Percentiles rank a stretch among this genome's conserved stretches.
Evolutionary conservation across 495 filamentous ascomycete species (phyloP).

Genomic region (Penicillium desertorum): DNA sequence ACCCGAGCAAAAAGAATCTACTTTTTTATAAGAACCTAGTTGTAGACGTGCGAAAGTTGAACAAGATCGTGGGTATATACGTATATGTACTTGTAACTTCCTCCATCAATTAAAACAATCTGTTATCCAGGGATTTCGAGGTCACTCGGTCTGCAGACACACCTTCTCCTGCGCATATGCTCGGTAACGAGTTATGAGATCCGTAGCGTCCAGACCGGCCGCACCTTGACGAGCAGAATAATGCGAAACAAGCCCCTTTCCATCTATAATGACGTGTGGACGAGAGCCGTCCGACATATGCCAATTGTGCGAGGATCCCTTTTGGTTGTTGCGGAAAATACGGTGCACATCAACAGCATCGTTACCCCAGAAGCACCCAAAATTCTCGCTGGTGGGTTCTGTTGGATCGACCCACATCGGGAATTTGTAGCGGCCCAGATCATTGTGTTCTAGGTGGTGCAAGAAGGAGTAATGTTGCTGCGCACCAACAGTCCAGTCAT

Average conservation of each 20-base stretch:
- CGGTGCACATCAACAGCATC: conserved; percentile 31
- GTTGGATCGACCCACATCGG: conserved; percentile 49
- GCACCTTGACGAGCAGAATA: conserved; percentile 40
- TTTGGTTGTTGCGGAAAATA: conserved; percentile 13
- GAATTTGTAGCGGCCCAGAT: conserved; percentile 52
- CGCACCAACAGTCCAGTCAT: conserved; percentile 51
- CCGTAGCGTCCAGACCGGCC: conserved; percentile 47
- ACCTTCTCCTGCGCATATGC: conserved; percentile 52
- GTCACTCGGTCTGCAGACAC: conserved; percentile 26
- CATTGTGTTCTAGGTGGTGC: conserved; percentile 47
- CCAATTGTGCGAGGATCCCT: conserved; percentile 5
- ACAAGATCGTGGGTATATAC: conserved; percentile 12
- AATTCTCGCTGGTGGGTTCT: conserved; percentile 44
- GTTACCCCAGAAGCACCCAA: conserved; percentile 49
- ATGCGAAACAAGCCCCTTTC: conserved; percentile 52
- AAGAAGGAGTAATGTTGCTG: conserved; percentile 58
- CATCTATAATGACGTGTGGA: conserved; percentile 49
- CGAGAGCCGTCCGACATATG: conserved; percentile 7
- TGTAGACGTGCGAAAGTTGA: not conserved
- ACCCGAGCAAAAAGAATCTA: not conserved
- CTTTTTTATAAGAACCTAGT: not conserved
- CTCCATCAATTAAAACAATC: not conserved
- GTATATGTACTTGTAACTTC: not conserved
- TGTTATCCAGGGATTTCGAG: not conserved
- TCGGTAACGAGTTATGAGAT: conserved; percentile 52